These are phyloP conservation scores for Candida koratica DNA, from an alignment of 805 yeast species.

Conservation along the genomic window DNA sequence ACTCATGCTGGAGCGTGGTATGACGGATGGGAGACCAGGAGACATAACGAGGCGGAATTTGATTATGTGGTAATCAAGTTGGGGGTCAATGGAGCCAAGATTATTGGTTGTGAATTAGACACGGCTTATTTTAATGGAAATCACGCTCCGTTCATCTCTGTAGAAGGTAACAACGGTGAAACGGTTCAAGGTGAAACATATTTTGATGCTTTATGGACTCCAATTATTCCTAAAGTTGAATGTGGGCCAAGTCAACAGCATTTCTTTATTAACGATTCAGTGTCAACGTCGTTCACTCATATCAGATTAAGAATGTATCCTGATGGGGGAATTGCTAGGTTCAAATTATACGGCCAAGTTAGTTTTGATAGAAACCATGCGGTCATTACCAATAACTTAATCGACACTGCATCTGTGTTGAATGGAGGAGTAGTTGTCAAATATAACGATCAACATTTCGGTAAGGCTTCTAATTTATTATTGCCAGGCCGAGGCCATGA, in stretches of 20 bases:
- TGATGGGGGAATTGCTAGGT: constrained; percentile 96
- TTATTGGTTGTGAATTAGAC: constrained; percentile 85
- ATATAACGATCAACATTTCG: constrained; percentile 90
- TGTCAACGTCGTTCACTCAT: constrained; percentile 73
- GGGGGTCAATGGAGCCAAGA: constrained; percentile 78
- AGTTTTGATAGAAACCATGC: constrained; percentile 62
- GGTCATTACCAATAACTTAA: constrained; percentile 30
- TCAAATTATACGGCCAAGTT: constrained; percentile 83
- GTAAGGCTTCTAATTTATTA: constrained; percentile 82
- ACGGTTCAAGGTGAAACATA: constrained; percentile 30
- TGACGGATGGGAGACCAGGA: constrained; percentile 97
- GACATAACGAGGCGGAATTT: constrained; percentile 80
- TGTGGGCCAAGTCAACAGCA: constrained; percentile 91
- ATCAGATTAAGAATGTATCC: constrained; percentile 90
- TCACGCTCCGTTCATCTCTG: constrained; percentile 87
- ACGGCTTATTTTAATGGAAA: constrained; percentile 94
- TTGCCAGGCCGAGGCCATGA: constrained; percentile 94
- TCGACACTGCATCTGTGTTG: constrained; percentile 74
- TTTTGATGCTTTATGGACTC: constrained; percentile 56
- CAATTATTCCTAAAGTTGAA: constrained; percentile 62
- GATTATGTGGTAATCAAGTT: constrained; percentile 84
- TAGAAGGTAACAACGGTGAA: constrained; percentile 58
- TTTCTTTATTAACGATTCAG: constrained; percentile 60
- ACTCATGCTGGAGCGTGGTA: constrained; percentile 93
- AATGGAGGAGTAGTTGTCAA: constrained; percentile 87